A percentile compares a stretch with the other conserved stretches of the same genome.
Evolutionary conservation across 1,284 basidiomycete genomes (phyloP).

Genomic region (Bondarzewia mesenterica): DNA sequence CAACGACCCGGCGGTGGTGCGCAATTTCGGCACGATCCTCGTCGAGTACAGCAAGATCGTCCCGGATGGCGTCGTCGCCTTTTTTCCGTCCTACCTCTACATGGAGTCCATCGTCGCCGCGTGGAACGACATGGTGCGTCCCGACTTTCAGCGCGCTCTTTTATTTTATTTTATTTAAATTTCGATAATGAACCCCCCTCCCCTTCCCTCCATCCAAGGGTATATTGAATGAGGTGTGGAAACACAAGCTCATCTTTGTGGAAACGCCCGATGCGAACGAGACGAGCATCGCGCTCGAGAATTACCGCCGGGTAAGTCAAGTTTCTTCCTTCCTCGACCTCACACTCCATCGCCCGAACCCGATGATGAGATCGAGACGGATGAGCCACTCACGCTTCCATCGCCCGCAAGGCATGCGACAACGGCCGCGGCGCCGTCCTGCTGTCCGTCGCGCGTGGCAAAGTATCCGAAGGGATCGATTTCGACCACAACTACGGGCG

Average conservation of each 20-base stretch:
- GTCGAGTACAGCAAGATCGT: constrained; percentile 98
- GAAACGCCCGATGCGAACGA: constrained; percentile 99
- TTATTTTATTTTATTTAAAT: constrained; percentile 5
- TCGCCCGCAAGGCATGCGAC: constrained; percentile 89
- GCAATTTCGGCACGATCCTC: constrained; percentile 97
- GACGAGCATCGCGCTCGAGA: constrained; percentile 96
- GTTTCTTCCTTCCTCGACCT: background rate
- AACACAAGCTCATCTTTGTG: constrained; percentile 98
- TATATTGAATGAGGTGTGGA: constrained; percentile 99
- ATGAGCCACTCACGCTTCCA: background rate
- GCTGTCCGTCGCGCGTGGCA: constrained; percentile 95
- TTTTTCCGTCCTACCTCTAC: constrained; percentile 99
- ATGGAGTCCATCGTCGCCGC: constrained; percentile 99
- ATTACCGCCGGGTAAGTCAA: constrained; percentile 81
- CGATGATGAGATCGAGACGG: background rate
- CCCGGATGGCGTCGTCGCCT: constrained; percentile 98
- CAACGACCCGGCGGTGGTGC: constrained; percentile 97
- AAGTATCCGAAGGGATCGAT: constrained; percentile 99
- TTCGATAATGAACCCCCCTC: background rate
- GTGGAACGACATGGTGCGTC: constrained; percentile 97
- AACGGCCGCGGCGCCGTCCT: constrained; percentile 97
- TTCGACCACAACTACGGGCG: constrained; percentile 99
- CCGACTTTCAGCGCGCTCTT: background rate
- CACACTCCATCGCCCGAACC: background rate
- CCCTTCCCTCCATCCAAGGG: too few relatives aligned